Evolutionary conservation across 305 asterid species (phyloP).

Genomic region (Solanum aculeatissimum): DNA sequence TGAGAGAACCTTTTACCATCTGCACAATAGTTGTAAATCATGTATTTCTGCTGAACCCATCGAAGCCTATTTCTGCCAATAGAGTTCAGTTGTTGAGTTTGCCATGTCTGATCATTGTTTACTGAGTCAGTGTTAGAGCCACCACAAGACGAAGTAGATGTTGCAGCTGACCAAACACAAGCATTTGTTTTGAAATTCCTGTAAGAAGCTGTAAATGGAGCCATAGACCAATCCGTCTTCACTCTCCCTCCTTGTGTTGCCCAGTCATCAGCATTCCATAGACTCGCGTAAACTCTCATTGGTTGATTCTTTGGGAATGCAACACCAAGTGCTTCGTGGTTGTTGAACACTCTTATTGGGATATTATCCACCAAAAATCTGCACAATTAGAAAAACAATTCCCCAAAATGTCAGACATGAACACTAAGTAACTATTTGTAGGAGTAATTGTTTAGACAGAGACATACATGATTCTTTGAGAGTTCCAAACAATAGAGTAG

Average conservation of each 20-base stretch:
- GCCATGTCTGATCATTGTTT: slow-evolving; percentile 18
- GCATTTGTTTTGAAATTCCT: slow-evolving; percentile 11
- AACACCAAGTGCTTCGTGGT: slow-evolving; percentile 13
- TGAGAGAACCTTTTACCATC: slow-evolving; percentile 25
- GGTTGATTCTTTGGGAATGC: slow-evolving; percentile 23
- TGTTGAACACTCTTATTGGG: slow-evolving; percentile 35
- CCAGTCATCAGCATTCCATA: slow-evolving; percentile 35
- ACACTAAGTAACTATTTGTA: background rate
- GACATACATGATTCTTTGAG: slow-evolving; percentile 30
- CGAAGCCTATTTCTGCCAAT: slow-evolving; percentile 18
- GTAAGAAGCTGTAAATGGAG: slow-evolving; percentile 6
- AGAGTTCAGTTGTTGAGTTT: slow-evolving; percentile 16
- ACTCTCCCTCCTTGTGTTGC: slow-evolving; percentile 22
- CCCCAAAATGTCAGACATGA: background rate
- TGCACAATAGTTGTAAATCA: slow-evolving; percentile 30
- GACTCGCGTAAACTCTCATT: slow-evolving; percentile 18
- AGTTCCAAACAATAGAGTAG: slow-evolving; percentile 34
- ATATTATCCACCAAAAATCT: slow-evolving; percentile 35
- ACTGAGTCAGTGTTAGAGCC: background rate
- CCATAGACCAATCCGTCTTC: slow-evolving; percentile 5
- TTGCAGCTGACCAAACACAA: background rate
- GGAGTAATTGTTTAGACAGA: background rate
- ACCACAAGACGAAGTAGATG: background rate
- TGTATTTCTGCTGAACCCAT: slow-evolving; percentile 28
- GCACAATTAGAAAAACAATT: background rate